Base-by-base conservation (phyloP, 768 basidiomycete genomes). In the Boletus subparvulus region DNA sequence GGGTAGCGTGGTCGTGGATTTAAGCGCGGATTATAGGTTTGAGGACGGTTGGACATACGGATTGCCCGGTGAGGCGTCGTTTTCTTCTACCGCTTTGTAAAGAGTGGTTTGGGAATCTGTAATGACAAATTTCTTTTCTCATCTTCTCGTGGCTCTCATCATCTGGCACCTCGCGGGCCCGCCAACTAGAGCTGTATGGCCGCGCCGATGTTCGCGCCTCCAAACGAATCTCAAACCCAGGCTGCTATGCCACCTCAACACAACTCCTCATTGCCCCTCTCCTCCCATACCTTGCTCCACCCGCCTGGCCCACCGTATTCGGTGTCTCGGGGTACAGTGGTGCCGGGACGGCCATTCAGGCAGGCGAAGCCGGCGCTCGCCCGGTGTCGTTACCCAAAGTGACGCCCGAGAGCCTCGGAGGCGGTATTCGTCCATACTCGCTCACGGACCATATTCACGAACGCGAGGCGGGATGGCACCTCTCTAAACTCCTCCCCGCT, bases 371-470 rank as follows among this genome's bases (percentile, higher is more conserved):
- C 0, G 64, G 58, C 47, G 91, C 92, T 11, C 80, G 81, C 28
- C 88, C 90, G 0, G 78, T 81, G 30, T 94, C 86, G 36, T 77
- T 85, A 14, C 87, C 97, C 43, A 98, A 98, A 73, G 83, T 97
- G 14, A 77, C 86, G 1, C 79, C 90, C 0, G 85, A 90, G 61
- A 85, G 80, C 58, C 84, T 99, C 14, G 77, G 74, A 2, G 87
- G 88, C 13, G 90, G 87, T 3, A 74, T 98, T 47, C 82, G 85
- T 51, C 88, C 95, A 8, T 99, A 99, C 74, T 67, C 92, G 1
- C 76, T 99, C 47, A 99, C 97, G 14, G 94, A 95, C 72, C 97
- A 99, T 75, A 97, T 99, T 67, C 97, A 99, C 78, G 97, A 99
- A 73, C 90, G 97, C 44, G 97, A 99, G 74, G 92, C 95, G 0